Percentiles rank a stretch among this genome's conserved stretches.
Evolutionary conservation across 345 rosid genomes (phyloP).

Genomic region (Rhodamnia argentea): DNA sequence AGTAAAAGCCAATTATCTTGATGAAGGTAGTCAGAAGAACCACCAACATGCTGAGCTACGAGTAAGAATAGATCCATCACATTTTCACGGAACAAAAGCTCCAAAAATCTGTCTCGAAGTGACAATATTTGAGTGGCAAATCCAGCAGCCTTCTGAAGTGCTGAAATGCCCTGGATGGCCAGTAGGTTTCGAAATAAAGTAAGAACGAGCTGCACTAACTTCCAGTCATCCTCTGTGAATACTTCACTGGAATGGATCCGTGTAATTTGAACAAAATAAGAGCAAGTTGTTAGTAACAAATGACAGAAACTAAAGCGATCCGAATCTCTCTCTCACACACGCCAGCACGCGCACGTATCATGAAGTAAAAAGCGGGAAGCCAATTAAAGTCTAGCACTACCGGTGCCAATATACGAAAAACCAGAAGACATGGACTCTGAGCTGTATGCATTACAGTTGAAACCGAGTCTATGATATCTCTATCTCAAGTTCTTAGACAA

Average conservation of each 20-base stretch:
- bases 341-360: too few species aligned
- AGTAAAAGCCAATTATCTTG: slow-evolving; percentile 80
- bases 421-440: not conserved
- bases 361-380: not conserved
- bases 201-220: slow-evolving; percentile 81
- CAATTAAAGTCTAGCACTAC: not conserved
- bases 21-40: slow-evolving; percentile 40
- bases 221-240: slow-evolving; percentile 94
- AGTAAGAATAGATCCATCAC: slow-evolving; percentile 70
- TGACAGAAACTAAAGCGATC: not conserved
- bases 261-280: not conserved
- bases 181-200: slow-evolving; percentile 77
- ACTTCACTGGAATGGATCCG: slow-evolving; percentile 35
- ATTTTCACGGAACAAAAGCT: slow-evolving; percentile 68
- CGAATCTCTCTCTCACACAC: not conserved
- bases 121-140: slow-evolving; percentile 54
- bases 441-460: not conserved
- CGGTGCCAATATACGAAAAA: not conserved
- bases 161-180: slow-evolving; percentile 70
- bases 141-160: slow-evolving; percentile 58
- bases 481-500: not conserved
- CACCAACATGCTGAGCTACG: slow-evolving; percentile 55
- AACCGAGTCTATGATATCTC: not conserved
- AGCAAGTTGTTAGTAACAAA: not conserved
- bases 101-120: slow-evolving; percentile 70